Evolutionary conservation across 495 filamentous ascomycete species (phyloP), one percentile per base, ranked within the genome.

Genomic region (Aspergillus sclerotioniger): DNA sequence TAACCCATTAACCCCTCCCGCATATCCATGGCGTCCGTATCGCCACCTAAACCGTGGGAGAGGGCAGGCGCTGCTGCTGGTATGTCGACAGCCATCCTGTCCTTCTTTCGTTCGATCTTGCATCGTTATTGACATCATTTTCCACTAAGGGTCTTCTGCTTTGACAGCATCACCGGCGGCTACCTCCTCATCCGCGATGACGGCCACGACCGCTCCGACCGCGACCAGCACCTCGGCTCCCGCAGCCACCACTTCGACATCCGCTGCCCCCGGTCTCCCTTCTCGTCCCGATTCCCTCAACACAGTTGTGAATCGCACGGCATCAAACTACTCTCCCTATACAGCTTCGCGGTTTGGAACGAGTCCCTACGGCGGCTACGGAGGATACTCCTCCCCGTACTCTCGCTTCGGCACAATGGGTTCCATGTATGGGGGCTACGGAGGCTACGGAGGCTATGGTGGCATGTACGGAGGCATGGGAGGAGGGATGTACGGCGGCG

Each of bases 31-130:
- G 76, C 76, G 68, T 73, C 77, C 78, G 83, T 85, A 62, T 93
- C 92, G 75, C 93, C 93, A 64, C 93, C 93, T 35, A 98, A 98
- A 76, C 93, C 93, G 17, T 98, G 93, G 93, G 93, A 98, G 76
- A 84, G 86, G 70, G 82, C 84, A 56, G 88, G 90, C 70, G 83
- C 81, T 58, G 75, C 83, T 63, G 71, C 81, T 77, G 78, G 86
- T 68, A 71, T 47, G 52, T 58, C 28, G 21, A 54, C 57, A 43
- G 43, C 52, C 44, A 58, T 3, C 31, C 25, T 69, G 49, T 32
- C 32, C 57, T 8, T 39, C 51, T 49, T 59, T 32, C 47, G 55
- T 56, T 39, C 39, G 16, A 49, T 47, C 46, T 45, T 33, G 20
- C 21, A 43, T 54, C 55, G 47, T 44, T 51, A 41, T 33, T 37